Evolutionary conservation across 805 yeast genomes (phyloP).

Genomic region (Cyberlindnera xishuangbannaensis): DNA sequence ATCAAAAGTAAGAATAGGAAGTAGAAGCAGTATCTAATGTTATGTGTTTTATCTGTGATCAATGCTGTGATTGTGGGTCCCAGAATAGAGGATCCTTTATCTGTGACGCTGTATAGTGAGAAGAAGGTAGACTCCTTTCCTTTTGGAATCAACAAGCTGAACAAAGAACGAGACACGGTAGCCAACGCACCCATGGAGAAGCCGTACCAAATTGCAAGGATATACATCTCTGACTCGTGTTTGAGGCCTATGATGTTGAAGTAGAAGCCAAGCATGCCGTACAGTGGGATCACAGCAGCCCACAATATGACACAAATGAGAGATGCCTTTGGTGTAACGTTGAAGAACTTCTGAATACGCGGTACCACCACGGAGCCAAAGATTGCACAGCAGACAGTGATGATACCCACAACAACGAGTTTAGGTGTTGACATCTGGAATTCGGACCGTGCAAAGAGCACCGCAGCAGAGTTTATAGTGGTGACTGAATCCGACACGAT

Average conservation of each 20-base stretch:
- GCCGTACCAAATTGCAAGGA: slow-evolving; percentile 72
- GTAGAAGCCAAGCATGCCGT: slow-evolving; percentile 64
- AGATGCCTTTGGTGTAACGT: slow-evolving; percentile 40
- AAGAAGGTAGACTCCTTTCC: slow-evolving; percentile 75
- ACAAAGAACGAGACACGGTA: slow-evolving; percentile 63
- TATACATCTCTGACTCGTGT: slow-evolving; percentile 61
- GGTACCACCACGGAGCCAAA: slow-evolving; percentile 59
- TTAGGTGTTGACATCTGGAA: slow-evolving; percentile 62
- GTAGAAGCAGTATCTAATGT: slow-evolving; percentile 68
- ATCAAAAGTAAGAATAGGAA: slow-evolving; percentile 49
- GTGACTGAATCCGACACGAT: slow-evolving; percentile 69
- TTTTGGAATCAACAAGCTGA: slow-evolving; percentile 61
- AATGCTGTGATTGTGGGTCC: slow-evolving; percentile 74
- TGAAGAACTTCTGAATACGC: slow-evolving; percentile 30
- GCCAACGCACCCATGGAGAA: slow-evolving; percentile 67
- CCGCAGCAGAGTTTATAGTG: slow-evolving; percentile 75
- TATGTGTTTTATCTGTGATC: slow-evolving; percentile 66
- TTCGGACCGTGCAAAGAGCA: slow-evolving; percentile 67
- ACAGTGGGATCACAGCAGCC: slow-evolving; percentile 63
- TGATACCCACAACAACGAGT: slow-evolving; percentile 57
- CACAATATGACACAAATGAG: slow-evolving; percentile 50
- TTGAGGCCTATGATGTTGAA: slow-evolving; percentile 50
- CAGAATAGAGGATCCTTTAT: slow-evolving; percentile 69
- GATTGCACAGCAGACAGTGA: slow-evolving; percentile 64
- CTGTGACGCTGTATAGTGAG: slow-evolving; percentile 71